These are phyloP conservation scores for Zanthoxylum bungeanum DNA, from an alignment of 345 rosid species.

Conservation along the genomic window DNA sequence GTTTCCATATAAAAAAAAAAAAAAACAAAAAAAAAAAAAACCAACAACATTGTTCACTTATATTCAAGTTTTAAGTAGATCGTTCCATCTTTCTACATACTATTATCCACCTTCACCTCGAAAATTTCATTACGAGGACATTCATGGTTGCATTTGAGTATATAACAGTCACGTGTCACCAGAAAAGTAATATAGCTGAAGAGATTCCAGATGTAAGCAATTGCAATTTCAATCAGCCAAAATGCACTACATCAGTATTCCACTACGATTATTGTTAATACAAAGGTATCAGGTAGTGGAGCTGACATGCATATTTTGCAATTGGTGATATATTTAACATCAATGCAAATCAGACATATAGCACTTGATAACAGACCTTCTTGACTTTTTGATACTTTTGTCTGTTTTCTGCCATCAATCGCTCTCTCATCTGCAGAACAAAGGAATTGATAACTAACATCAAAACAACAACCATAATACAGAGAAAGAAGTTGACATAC, in stretches of 20 bases:
- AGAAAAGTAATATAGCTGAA: not conserved
- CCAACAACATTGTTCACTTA: not conserved
- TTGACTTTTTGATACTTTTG: constrained; percentile 93
- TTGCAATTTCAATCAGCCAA: not conserved
- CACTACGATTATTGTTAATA: not conserved
- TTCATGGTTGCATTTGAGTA: not conserved
- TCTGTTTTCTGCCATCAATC: constrained; percentile 92
- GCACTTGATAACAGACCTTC: constrained; percentile 53
- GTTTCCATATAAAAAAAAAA: not conserved
- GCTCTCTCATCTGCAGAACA: constrained; percentile 83
- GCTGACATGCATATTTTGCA: not conserved
- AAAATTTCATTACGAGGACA: not conserved
- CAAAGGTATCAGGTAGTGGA: not conserved
- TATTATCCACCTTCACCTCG: not conserved
- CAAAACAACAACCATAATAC: not conserved
- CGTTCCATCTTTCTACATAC: not conserved
- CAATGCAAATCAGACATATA: not conserved
- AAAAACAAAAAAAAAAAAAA: not conserved
- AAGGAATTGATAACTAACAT: constrained; percentile 11
- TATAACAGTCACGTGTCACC: not conserved
- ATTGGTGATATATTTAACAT: not conserved
- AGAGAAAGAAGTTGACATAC: constrained; percentile 12
- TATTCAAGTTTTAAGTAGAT: not conserved
- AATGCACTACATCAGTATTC: not conserved
- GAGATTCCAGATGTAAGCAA: not conserved